Evolutionary conservation across 2,329 filamentous ascomycete genomes (phyloP).

Genomic region (Cercospora sp.): DNA sequence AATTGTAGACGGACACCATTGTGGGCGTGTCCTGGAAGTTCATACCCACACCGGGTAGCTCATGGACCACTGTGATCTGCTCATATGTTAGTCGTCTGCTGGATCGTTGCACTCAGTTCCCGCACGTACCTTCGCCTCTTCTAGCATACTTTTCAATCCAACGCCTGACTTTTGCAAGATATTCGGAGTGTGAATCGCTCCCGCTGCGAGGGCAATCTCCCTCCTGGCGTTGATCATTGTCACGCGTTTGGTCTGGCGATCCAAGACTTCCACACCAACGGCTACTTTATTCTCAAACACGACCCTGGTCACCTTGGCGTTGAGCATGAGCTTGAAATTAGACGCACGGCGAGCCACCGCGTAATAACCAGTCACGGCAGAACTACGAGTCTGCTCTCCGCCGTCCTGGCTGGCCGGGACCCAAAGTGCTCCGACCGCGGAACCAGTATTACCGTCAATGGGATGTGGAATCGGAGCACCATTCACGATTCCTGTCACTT

Average conservation of each 20-base stretch:
- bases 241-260: not conserved
- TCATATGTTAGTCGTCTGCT: not conserved
- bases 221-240: not conserved
- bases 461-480: not conserved
- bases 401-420: not conserved
- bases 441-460: not conserved
- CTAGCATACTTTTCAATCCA: not conserved
- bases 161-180: not conserved
- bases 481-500: not conserved
- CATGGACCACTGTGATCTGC: not conserved
- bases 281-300: not conserved
- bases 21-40: not conserved
- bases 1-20: not conserved
- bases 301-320: not conserved
- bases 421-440: not conserved
- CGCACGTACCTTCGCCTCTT: not conserved
- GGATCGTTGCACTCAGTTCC: not conserved
- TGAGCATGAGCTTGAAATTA: not conserved
- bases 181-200: not conserved
- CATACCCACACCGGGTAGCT: not conserved
- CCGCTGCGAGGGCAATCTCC: not conserved
- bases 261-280: not conserved
- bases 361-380: not conserved
- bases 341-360: not conserved
- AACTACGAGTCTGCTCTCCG: not conserved